A percentile compares a stretch with the other conserved stretches of the same genome.
Conservation (phyloP, 2,329 filamentous ascomycete species). For the Penicillium decumbens region DNA sequence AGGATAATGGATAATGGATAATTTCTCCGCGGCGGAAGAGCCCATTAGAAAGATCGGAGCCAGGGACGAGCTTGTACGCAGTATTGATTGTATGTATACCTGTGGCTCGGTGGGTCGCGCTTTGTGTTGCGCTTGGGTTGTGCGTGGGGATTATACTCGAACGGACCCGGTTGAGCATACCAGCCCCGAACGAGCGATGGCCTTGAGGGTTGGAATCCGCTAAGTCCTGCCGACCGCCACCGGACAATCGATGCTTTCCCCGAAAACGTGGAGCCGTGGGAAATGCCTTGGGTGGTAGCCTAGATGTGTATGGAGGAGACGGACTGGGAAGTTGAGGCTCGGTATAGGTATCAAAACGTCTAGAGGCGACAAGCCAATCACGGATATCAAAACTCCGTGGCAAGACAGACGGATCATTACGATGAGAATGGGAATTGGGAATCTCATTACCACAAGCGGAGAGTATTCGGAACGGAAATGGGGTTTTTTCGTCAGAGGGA, state of each 20-base stretch:
- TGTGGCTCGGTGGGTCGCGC: background rate
- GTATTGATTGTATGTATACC: slow-evolving; percentile 1
- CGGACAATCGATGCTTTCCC: background rate
- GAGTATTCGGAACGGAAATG: background rate
- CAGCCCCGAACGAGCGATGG: background rate
- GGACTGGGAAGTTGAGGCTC: slow-evolving; percentile 7
- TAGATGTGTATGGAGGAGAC: background rate
- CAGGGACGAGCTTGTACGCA: background rate
- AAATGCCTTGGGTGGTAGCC: background rate
- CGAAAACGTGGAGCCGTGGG: background rate
- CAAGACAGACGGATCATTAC: background rate
- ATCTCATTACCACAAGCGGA: background rate
- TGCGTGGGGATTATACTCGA: background rate
- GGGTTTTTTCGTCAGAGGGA: background rate
- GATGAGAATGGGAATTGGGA: background rate
- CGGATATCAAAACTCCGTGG: background rate
- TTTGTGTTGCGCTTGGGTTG: background rate
- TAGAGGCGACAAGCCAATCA: background rate
- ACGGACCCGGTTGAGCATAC: background rate
- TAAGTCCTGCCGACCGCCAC: background rate
- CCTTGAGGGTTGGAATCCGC: background rate
- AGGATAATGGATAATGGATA: background rate
- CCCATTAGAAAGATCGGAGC: slow-evolving; percentile 1
- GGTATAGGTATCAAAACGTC: background rate
- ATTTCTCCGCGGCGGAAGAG: slow-evolving; percentile 2